These are phyloP conservation scores for Dactylorhiza incarnata DNA, from an alignment of 106 monocot genomes.

Conservation along the genomic window DNA sequence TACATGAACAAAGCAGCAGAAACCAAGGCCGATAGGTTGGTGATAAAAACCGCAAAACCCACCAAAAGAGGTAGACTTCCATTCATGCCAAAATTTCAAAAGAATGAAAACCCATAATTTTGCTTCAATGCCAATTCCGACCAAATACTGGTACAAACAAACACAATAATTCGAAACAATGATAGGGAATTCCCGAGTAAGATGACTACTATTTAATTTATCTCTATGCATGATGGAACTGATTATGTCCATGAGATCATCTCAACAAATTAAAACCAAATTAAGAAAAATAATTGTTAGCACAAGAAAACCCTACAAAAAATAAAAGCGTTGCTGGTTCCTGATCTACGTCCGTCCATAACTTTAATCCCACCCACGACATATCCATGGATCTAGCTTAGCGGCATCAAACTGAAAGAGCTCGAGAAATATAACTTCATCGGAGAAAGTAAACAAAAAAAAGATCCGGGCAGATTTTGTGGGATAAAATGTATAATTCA, in stretches of 20 bases:
- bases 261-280: neutral
- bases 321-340: neutral
- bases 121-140: no score
- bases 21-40: no score
- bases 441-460: neutral
- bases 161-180: neutral
- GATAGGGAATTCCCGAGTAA: neutral
- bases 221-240: neutral
- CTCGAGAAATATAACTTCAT: neutral
- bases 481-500: neutral
- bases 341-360: neutral
- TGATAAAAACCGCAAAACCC: no score
- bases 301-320: neutral
- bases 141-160: no score
- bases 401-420: neutral
- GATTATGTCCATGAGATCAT: neutral
- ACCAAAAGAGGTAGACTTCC: no score
- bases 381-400: constrained; percentile 2
- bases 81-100: no score
- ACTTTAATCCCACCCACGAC: neutral
- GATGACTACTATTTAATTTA: neutral
- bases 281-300: neutral
- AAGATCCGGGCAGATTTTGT: neutral
- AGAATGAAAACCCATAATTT: no score
- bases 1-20: no score